These are phyloP conservation scores for Termitomyces sp. DNA, from an alignment of 768 basidiomycete species.

Conservation along the genomic window DNA sequence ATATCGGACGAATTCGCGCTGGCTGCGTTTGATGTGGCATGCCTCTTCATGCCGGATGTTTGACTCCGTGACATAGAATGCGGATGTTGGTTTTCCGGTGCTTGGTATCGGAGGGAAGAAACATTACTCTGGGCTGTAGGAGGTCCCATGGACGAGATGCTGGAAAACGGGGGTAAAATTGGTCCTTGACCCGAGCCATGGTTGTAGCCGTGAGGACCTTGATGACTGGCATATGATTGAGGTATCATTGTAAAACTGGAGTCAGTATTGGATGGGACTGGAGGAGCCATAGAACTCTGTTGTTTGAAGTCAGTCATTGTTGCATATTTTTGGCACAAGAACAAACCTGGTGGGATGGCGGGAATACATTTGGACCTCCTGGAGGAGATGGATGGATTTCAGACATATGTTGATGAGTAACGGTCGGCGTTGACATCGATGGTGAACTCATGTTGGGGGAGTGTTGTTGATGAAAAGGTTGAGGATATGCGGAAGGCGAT, in stretches of 20 bases:
- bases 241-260: conserved; percentile 37
- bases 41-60: conserved; percentile 48
- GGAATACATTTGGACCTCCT: conserved; percentile 21
- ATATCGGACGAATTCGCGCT: conserved; percentile 80
- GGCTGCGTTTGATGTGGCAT: conserved; percentile 60
- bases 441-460: conserved; percentile 67
- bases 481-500: conserved; percentile 59
- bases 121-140: conserved; percentile 39
- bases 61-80: conserved; percentile 28
- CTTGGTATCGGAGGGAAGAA: conserved; percentile 56
- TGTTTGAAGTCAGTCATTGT: conserved; percentile 26
- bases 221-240: conserved; percentile 36
- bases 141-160: conserved; percentile 53
- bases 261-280: conserved; percentile 30
- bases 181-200: conserved; percentile 37
- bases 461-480: conserved; percentile 50
- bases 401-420: conserved; percentile 32
- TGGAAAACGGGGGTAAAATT: conserved; percentile 67
- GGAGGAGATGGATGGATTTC: conserved; percentile 36
- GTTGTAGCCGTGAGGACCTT: conserved; percentile 29
- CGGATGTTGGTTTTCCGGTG: conserved; percentile 33
- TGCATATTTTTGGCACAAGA: conserved; percentile 5
- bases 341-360: conserved; percentile 23
- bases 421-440: conserved; percentile 44
- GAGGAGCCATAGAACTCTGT: conserved; percentile 26